A percentile compares a stretch with the other conserved stretches of the same genome.
Conservation (phyloP, 2,329 filamentous ascomycete species). For the Atkinsonella texensis region DNA sequence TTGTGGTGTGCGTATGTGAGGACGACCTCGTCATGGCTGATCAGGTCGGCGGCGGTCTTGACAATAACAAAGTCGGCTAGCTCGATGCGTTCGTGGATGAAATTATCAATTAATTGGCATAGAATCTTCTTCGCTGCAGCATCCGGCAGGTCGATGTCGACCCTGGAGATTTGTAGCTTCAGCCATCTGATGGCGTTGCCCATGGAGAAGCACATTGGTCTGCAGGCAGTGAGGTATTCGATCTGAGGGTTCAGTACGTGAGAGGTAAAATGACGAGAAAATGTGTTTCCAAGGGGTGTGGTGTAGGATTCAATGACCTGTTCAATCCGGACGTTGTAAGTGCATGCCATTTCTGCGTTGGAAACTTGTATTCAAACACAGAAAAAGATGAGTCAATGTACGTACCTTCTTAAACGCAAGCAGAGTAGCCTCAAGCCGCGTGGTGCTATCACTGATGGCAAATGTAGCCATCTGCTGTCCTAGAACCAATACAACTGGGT, state of each 20-base stretch:
- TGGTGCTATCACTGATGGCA: conserved; percentile 77
- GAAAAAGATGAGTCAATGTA: too few species aligned
- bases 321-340: conserved; percentile 2
- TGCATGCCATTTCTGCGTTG: too few species aligned
- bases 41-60: conserved; percentile 59
- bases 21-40: conserved; percentile 68
- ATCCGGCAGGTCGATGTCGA: conserved; percentile 78
- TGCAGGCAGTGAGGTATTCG: conserved; percentile 82
- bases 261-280: conserved; percentile 82
- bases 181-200: conserved; percentile 93
- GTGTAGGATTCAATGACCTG: conserved; percentile 88
- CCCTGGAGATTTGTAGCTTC: conserved; percentile 82
- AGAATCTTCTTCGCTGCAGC: conserved; percentile 69
- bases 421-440: conserved; percentile 75
- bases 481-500: conserved; percentile 72
- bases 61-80: conserved; percentile 81
- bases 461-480: conserved; percentile 88
- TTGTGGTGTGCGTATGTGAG: conserved; percentile 79
- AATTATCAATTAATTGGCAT: conserved; percentile 71
- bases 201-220: conserved; percentile 94
- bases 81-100: conserved; percentile 81
- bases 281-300: conserved; percentile 71
- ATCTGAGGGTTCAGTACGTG: conserved; percentile 92
- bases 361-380: too few species aligned
- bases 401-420: conserved; percentile 75